A percentile compares a stretch with the other conserved stretches of the same genome.
Evolutionary conservation across 192 early-diverging fungal species (phyloP).

Genomic region (Coemansia sp.): DNA sequence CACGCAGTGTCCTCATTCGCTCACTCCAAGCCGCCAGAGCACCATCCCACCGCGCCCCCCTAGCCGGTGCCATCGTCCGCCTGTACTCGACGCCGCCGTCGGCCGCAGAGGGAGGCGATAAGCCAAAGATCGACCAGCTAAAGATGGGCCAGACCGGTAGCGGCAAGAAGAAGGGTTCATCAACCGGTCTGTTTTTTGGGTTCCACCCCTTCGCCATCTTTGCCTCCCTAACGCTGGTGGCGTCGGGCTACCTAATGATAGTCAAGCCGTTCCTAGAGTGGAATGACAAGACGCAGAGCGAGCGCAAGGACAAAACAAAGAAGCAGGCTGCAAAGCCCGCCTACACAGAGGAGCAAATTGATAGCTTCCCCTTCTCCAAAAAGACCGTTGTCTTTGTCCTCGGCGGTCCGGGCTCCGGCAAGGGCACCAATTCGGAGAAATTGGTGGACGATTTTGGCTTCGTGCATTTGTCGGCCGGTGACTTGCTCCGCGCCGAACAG

Average conservation of each 20-base stretch:
- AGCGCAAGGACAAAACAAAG: constrained; percentile 1
- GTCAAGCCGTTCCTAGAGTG: constrained; percentile 43
- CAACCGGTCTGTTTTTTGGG: constrained; percentile 16
- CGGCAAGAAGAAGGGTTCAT: neutral
- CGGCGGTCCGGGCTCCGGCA: constrained; percentile 87
- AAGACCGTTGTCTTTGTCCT: constrained; percentile 88
- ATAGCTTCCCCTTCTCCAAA: constrained; percentile 49
- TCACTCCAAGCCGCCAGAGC: constrained; percentile 3
- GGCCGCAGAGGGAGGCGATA: neutral
- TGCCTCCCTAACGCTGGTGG: constrained; percentile 19
- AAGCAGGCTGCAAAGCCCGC: constrained; percentile 1
- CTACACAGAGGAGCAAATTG: constrained; percentile 24
- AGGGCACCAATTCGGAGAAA: constrained; percentile 93
- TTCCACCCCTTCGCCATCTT: constrained; percentile 36
- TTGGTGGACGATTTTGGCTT: constrained; percentile 89
- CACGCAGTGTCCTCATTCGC: constrained; percentile 1
- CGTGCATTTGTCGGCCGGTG: constrained; percentile 95
- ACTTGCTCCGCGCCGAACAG: constrained; percentile 91
- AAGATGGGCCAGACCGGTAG: constrained; percentile 37
- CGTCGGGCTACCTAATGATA: constrained; percentile 24
- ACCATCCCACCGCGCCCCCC: neutral
- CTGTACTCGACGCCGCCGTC: constrained; percentile 4
- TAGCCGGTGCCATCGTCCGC: neutral
- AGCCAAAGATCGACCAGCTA: constrained; percentile 17
- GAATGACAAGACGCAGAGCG: constrained; percentile 15